Evolutionary conservation across 2,329 filamentous ascomycete genomes (phyloP).

Genomic region (Aspergillus melleus): DNA sequence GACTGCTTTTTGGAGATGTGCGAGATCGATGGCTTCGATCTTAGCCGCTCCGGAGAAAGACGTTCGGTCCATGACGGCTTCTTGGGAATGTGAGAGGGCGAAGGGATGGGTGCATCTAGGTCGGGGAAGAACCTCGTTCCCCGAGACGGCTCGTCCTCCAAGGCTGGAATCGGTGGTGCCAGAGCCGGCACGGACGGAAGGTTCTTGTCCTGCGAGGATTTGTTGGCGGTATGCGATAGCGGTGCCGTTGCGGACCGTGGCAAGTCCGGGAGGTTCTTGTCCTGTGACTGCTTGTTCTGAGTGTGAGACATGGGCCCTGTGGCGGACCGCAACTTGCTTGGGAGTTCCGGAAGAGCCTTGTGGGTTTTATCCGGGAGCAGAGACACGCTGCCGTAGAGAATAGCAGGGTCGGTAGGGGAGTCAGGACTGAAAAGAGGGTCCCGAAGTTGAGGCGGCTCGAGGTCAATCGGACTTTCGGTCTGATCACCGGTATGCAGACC

Average conservation of each 20-base stretch:
- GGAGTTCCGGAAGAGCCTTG: constrained; percentile 11
- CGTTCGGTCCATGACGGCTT: not conserved
- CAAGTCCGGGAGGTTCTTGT: constrained; percentile 15
- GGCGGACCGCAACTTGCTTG: constrained; percentile 14
- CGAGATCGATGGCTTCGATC: not conserved
- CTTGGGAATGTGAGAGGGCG: not conserved
- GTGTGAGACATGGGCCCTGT: constrained; percentile 22
- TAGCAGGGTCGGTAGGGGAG: constrained; percentile 51
- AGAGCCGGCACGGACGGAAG: not conserved
- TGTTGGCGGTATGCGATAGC: not conserved
- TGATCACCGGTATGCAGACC: constrained; percentile 39
- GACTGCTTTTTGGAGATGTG: not conserved
- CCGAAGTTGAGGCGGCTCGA: constrained; percentile 33
- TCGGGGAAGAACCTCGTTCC: not conserved
- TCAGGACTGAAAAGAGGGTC: constrained; percentile 39
- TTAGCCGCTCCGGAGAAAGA: not conserved
- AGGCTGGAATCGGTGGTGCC: not conserved
- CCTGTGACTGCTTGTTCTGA: not conserved
- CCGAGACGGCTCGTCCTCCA: not conserved
- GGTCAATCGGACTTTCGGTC: constrained; percentile 22
- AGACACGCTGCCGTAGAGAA: constrained; percentile 42
- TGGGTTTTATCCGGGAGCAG: constrained; percentile 27
- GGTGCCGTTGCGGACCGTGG: constrained; percentile 27
- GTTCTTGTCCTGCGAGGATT: not conserved
- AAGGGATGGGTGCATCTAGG: not conserved